Conservation (phyloP, 202 grass and related monocot species). For the Saccharum hybrid region DNA sequence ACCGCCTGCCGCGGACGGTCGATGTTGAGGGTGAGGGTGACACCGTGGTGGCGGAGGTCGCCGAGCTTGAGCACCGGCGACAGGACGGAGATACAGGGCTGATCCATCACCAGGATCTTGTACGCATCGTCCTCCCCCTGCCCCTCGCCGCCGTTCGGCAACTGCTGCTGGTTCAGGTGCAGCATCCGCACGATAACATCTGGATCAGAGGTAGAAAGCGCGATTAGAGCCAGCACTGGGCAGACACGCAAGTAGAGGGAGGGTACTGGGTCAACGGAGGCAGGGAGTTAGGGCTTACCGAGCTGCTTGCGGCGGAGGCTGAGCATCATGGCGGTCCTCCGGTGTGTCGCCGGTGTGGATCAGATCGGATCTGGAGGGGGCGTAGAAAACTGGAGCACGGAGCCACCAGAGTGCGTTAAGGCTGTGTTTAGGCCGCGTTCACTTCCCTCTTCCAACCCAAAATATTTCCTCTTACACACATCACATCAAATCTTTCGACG, state of each 20-base stretch:
- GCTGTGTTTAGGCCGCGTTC: no score
- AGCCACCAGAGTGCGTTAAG: conserved; percentile 6
- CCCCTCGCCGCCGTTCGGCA: conserved; percentile 34
- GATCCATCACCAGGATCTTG: conserved; percentile 93
- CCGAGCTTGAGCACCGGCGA: conserved; percentile 71
- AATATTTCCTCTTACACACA: no score
- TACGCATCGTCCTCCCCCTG: conserved; percentile 66
- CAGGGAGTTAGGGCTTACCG: conserved; percentile 54
- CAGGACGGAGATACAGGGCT: conserved; percentile 63
- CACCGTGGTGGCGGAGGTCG: conserved; percentile 75
- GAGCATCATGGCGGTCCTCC: conserved; percentile 69
- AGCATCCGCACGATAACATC: conserved; percentile 81
- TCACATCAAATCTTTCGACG: no score
- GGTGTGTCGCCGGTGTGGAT: conserved; percentile 16
- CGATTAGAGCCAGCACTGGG: conserved; percentile 4
- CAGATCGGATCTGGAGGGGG: conserved; percentile 38
- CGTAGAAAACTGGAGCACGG: not conserved
- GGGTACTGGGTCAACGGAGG: not conserved
- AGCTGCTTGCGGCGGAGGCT: conserved; percentile 91
- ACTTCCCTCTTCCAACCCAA: no score
- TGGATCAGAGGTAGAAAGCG: conserved; percentile 43
- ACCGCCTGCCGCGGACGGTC: conserved; percentile 70
- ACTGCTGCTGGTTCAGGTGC: conserved; percentile 68
- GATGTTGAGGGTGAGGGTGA: conserved; percentile 73
- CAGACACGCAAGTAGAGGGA: not conserved